phyloP scores from a whole-genome alignment of 1,139 yeast genomes.

The Candida gigantensis region DNA sequence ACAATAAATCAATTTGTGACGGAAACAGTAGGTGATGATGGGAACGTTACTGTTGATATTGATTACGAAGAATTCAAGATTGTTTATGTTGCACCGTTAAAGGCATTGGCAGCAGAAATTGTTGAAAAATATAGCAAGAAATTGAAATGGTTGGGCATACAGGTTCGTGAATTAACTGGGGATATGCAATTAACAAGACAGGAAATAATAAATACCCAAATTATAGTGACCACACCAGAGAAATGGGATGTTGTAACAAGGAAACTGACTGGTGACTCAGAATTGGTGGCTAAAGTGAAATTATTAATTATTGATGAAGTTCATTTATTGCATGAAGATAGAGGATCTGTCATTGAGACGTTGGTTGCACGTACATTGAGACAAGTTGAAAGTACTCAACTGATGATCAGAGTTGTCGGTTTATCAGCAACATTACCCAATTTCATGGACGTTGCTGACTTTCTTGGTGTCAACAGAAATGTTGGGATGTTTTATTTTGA shows the following conservation, averaged over 20 bases:
- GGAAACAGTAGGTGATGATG: constrained; percentile 49
- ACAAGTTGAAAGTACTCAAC: constrained; percentile 91
- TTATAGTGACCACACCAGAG: constrained; percentile 96
- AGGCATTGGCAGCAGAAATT: constrained; percentile 96
- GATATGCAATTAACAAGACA: constrained; percentile 91
- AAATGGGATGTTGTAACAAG: constrained; percentile 99
- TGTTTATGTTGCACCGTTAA: constrained; percentile 93
- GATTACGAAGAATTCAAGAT: constrained; percentile 84
- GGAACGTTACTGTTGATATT: constrained; percentile 56
- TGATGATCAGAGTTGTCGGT: constrained; percentile 95
- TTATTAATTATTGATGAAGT: constrained; percentile 93
- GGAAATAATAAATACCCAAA: constrained; percentile 82
- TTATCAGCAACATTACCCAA: constrained; percentile 96
- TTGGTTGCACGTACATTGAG: constrained; percentile 92
- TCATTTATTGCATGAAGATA: constrained; percentile 92
- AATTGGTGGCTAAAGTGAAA: constrained; percentile 81
- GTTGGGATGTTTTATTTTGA: constrained; percentile 95
- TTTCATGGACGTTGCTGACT: constrained; percentile 92
- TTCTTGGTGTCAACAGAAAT: constrained; percentile 84
- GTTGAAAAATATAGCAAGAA: constrained; percentile 85
- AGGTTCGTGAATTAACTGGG: constrained; percentile 90
- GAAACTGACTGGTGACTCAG: constrained; percentile 82
- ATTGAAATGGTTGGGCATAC: constrained; percentile 80
- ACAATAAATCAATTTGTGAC: constrained; percentile 70
- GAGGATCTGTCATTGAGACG: constrained; percentile 97